Evolutionary conservation across 176 grass and related monocot genomes (phyloP).

Genomic region (Leersia perrieri): DNA sequence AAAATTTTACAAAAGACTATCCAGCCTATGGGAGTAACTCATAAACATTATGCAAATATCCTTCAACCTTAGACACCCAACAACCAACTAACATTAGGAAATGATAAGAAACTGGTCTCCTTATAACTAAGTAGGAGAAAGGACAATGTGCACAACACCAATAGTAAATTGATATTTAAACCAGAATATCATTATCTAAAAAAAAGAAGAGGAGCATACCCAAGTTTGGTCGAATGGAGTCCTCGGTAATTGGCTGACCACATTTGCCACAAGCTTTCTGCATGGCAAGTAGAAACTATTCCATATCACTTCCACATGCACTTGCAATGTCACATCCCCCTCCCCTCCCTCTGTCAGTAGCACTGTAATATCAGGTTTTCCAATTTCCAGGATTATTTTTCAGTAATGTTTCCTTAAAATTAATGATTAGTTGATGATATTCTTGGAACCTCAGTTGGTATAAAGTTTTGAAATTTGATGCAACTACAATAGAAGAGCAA

Average conservation of each 20-base stretch:
- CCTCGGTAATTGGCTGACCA: constrained; percentile 51
- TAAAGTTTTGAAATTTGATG: neutral
- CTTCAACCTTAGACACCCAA: neutral
- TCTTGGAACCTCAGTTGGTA: neutral
- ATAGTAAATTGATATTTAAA: neutral
- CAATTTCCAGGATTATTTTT: neutral
- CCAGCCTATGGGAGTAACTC: neutral
- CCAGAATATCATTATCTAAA: no score
- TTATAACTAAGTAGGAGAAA: neutral
- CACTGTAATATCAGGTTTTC: neutral
- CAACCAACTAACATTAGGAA: neutral
- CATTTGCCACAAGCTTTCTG: constrained; percentile 89
- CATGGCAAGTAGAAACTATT: constrained; percentile 30
- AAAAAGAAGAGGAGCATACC: constrained; percentile 31
- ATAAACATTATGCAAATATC: neutral
- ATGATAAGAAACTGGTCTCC: neutral
- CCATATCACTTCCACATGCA: constrained; percentile 7
- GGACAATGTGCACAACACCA: neutral
- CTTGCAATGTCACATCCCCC: neutral
- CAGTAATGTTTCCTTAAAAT: neutral
- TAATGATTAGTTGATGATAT: neutral
- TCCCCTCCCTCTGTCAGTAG: neutral
- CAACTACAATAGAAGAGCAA: neutral
- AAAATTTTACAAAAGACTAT: neutral
- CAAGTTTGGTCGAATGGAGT: constrained; percentile 68